phyloP scores from a whole-genome alignment of 345 rosid species.

The Salix purpurea region DNA sequence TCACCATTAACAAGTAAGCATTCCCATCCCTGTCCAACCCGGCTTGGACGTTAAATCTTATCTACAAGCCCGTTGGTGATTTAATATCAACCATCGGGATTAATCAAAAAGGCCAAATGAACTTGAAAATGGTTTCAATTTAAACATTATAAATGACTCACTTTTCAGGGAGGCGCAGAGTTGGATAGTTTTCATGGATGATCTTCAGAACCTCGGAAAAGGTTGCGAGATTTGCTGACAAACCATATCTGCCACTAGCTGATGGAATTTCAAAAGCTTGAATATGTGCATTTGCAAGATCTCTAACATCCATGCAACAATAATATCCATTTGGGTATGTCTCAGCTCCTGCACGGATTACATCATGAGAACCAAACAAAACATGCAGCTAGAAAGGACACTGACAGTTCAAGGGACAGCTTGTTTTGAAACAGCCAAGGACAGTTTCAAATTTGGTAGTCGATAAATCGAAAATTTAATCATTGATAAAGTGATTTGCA shows the following conservation, averaged over 20 bases:
- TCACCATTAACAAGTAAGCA: too few species aligned
- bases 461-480: too few species aligned
- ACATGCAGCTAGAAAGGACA: too few species aligned
- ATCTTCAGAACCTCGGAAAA: conserved; percentile 1
- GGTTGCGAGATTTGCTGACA: not conserved
- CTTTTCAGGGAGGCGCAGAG: not conserved
- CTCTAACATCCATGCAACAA: conserved; percentile 10
- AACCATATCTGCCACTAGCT: conserved; percentile 17
- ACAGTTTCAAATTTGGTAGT: too few species aligned
- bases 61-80: too few species aligned
- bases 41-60: too few species aligned
- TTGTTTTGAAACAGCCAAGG: too few species aligned
- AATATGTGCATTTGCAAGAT: conserved; percentile 10
- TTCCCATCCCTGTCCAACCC: too few species aligned
- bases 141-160: not conserved
- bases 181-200: not conserved
- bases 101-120: too few species aligned
- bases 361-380: not conserved
- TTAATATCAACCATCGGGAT: too few species aligned
- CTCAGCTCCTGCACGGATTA: conserved; percentile 5
- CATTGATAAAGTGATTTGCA: too few species aligned
- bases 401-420: not conserved
- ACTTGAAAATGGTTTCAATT: too few species aligned
- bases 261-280: not conserved
- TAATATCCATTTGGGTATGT: not conserved